Evolutionary conservation across 1,139 yeast genomes (phyloP), one percentile per base, ranked within the genome.

Genomic region (Taphrina wiesneri): DNA sequence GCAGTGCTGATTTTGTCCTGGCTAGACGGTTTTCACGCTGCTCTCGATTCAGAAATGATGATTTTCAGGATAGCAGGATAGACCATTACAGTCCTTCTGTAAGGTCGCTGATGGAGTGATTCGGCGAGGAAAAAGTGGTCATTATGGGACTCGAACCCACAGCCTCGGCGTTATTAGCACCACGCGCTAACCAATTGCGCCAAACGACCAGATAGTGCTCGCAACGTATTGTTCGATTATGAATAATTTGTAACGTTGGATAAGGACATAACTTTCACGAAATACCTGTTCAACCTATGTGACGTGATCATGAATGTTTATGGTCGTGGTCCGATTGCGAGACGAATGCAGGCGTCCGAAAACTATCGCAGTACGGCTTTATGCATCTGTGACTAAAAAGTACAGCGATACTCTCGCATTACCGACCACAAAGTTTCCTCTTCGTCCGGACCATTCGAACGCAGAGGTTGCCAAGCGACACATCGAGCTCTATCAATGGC

Each of bases 171-270:
- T 54, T 54, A 54, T 54, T 54, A 54, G 59, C 59, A 54, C 59
- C 59, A 54, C 59, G 59, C 59, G 59, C 59, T 54, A 54, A 54
- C 59, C 59, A 54, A 54, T 54, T 54, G 59, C 59, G 59, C 59
- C 59, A 54, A 54, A 23, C 59, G 59, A 54, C 59, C 59, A 30
- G 54, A 49, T 49, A 36, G 7, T 26, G 34, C 36, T 7, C 2
- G 28, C 11, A n/a, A n/a, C n/a, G n/a, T n/a, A n/a, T n/a, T n/a
- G n/a, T n/a, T n/a, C n/a, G n/a, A n/a, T n/a, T n/a, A n/a, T n/a
- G n/a, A n/a, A n/a, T n/a, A n/a, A n/a, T n/a, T n/a, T n/a, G n/a
- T n/a, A n/a, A n/a, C n/a, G n/a, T n/a, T n/a, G n/a, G n/a, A n/a
- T n/a, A n/a, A n/a, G n/a, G n/a, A n/a, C n/a, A n/a, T n/a, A n/a